phyloP scores from a whole-genome alignment of 2,329 filamentous ascomycete species.

The Nemania sp. region DNA sequence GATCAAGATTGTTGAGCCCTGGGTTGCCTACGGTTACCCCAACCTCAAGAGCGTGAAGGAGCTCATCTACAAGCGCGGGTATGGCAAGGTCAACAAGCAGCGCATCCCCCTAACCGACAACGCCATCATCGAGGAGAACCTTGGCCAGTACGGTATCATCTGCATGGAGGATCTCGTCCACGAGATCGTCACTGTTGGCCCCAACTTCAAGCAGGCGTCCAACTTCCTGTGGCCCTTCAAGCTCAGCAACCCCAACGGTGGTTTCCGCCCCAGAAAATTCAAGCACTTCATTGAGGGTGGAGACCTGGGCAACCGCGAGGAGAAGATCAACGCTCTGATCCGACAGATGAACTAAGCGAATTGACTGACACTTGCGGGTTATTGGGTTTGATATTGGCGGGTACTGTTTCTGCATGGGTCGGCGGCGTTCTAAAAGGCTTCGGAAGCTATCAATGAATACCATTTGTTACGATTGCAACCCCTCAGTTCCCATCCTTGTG shows the following conservation, averaged over 20 bases:
- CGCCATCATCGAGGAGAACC: slow-evolving; percentile 92
- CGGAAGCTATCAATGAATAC: slow-evolving; percentile 42
- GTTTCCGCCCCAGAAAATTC: slow-evolving; percentile 97
- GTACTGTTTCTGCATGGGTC: slow-evolving; percentile 42
- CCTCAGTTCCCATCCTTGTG: slow-evolving; percentile 26
- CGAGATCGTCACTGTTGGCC: slow-evolving; percentile 97
- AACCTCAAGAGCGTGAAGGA: slow-evolving; percentile 99
- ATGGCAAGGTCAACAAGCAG: slow-evolving; percentile 99
- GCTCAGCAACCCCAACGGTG: slow-evolving; percentile 96
- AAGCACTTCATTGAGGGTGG: slow-evolving; percentile 98
- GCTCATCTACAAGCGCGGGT: slow-evolving; percentile 99
- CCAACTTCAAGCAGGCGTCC: slow-evolving; percentile 99
- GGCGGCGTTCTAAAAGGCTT: slow-evolving; percentile 41
- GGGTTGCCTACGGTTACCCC: slow-evolving; percentile 98
- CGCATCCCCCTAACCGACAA: slow-evolving; percentile 96
- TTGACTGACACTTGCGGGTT: slow-evolving; percentile 30
- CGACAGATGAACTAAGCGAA: slow-evolving; percentile 91
- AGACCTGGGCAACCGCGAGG: slow-evolving; percentile 98
- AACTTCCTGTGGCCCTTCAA: slow-evolving; percentile 99
- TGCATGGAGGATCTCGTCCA: slow-evolving; percentile 99
- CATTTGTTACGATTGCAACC: slow-evolving; percentile 39
- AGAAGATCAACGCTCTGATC: slow-evolving; percentile 95
- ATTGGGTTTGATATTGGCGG: slow-evolving; percentile 39
- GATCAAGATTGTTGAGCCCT: slow-evolving; percentile 98
- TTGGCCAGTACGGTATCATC: slow-evolving; percentile 98